Percentiles rank a stretch among this genome's conserved stretches.
Evolutionary conservation across 495 filamentous ascomycete genomes (phyloP).

Genomic region (Lineolata rhizophorae): DNA sequence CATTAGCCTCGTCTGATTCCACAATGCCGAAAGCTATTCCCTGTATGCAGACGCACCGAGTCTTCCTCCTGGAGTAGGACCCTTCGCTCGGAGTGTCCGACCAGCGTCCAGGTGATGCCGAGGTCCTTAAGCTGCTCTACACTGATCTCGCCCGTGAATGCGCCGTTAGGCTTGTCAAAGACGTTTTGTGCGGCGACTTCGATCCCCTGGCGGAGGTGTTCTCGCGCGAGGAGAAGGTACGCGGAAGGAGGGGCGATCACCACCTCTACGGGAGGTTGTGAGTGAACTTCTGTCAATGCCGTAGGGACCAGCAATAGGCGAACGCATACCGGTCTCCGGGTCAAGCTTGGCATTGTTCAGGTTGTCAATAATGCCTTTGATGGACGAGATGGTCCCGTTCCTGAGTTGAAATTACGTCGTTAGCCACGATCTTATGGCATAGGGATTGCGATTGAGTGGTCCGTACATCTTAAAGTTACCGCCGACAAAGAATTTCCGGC

Average conservation of each 20-base stretch:
- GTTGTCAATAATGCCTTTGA: conserved; percentile 69
- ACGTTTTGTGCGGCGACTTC: conserved; percentile 87
- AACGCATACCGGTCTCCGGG: conserved; percentile 36
- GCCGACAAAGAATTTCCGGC: conserved; percentile 96
- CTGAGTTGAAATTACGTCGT: conserved; percentile 22
- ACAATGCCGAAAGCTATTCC: too few relatives aligned
- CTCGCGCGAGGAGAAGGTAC: conserved; percentile 69
- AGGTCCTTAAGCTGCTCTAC: conserved; percentile 74
- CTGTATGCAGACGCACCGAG: conserved; percentile 7
- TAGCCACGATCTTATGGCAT: conserved; percentile 12
- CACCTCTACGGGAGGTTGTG: conserved; percentile 38
- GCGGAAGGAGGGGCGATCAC: conserved; percentile 80
- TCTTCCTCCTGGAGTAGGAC: conserved; percentile 70
- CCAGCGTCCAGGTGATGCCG: conserved; percentile 69
- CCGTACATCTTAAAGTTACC: conserved; percentile 98
- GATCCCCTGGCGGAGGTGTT: conserved; percentile 44
- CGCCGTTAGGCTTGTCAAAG: conserved; percentile 88
- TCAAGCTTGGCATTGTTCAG: conserved; percentile 63
- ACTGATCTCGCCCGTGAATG: conserved; percentile 91
- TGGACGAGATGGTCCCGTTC: conserved; percentile 77
- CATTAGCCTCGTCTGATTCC: too few relatives aligned
- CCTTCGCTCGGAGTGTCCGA: conserved; percentile 86
- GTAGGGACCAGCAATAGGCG: conserved; percentile 17
- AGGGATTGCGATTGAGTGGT: conserved; percentile 6
- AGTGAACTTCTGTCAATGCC: background rate